phyloP scores from a whole-genome alignment of 371 early-diverging fungal genomes.

The Apophysomyces variabilis region DNA sequence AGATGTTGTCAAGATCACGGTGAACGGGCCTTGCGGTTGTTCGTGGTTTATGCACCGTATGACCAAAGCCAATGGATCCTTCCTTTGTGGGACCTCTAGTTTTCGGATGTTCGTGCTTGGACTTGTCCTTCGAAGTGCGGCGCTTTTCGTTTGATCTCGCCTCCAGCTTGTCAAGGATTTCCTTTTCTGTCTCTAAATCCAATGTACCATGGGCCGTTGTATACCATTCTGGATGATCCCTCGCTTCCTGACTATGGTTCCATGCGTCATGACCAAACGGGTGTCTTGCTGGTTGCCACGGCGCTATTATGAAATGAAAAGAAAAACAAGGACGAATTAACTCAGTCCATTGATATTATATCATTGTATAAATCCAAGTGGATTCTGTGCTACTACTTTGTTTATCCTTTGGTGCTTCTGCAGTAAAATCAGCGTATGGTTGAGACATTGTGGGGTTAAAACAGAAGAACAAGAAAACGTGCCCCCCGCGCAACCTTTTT shows the following conservation, averaged over 20 bases:
- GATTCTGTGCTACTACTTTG: constrained; percentile 1
- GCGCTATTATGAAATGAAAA: constrained; percentile 16
- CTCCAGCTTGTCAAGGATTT: constrained; percentile 2
- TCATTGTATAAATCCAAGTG: not conserved
- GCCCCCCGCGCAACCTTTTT: no score
- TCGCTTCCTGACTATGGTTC: constrained; percentile 35
- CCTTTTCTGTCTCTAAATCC: constrained; percentile 18
- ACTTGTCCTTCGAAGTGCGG: not conserved
- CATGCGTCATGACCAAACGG: constrained; percentile 38
- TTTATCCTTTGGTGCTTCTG: constrained; percentile 16
- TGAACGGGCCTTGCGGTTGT: constrained; percentile 17
- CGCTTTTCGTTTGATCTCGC: constrained; percentile 6
- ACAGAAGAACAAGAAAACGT: not conserved
- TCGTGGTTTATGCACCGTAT: constrained; percentile 14
- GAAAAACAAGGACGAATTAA: not conserved
- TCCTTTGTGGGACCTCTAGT: not conserved
- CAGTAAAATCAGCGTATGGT: constrained; percentile 13
- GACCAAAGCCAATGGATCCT: constrained; percentile 16
- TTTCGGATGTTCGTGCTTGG: not conserved
- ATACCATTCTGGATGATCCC: constrained; percentile 35
- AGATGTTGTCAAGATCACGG: constrained; percentile 23
- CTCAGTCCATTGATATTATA: no score
- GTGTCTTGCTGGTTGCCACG: constrained; percentile 21
- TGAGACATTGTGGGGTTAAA: not conserved
- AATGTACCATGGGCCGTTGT: constrained; percentile 47